A percentile compares a stretch with the other conserved stretches of the same genome.
Evolutionary conservation across 305 asterid genomes (phyloP).

Genomic region (Fraxinus latifolia): DNA sequence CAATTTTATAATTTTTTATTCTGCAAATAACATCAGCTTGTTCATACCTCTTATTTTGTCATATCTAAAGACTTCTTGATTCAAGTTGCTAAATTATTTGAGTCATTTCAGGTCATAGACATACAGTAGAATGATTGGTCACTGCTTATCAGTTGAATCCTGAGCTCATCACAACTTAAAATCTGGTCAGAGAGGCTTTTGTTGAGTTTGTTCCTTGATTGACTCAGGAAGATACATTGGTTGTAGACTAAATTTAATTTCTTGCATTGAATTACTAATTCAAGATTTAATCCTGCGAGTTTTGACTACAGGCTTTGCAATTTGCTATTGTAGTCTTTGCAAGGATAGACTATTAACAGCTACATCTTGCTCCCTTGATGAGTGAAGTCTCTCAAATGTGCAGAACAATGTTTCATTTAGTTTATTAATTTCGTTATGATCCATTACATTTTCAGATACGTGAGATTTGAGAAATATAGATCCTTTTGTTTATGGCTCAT

Average conservation of each 20-base stretch:
- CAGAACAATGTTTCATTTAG: background rate
- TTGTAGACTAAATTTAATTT: background rate
- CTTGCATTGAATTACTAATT: background rate
- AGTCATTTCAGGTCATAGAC: background rate
- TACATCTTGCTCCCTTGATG: conserved; percentile 1
- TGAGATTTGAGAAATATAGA: background rate
- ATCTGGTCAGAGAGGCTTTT: background rate
- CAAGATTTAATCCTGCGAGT: background rate
- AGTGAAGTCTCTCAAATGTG: background rate
- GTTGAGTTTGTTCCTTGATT: background rate
- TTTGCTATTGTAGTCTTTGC: background rate
- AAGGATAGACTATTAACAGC: background rate
- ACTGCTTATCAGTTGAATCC: background rate
- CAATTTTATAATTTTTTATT: background rate
- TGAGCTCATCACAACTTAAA: background rate
- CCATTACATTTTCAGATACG: background rate
- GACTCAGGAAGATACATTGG: background rate
- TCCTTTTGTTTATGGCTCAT: background rate
- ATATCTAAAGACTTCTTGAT: background rate
- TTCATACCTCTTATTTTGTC: background rate
- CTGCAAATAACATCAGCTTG: background rate
- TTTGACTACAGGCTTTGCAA: background rate
- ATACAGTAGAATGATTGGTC: background rate
- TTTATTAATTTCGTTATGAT: background rate
- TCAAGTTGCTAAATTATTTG: background rate